phyloP scores from a whole-genome alignment of 345 rosid species.

The Fremontodendron californicum region DNA sequence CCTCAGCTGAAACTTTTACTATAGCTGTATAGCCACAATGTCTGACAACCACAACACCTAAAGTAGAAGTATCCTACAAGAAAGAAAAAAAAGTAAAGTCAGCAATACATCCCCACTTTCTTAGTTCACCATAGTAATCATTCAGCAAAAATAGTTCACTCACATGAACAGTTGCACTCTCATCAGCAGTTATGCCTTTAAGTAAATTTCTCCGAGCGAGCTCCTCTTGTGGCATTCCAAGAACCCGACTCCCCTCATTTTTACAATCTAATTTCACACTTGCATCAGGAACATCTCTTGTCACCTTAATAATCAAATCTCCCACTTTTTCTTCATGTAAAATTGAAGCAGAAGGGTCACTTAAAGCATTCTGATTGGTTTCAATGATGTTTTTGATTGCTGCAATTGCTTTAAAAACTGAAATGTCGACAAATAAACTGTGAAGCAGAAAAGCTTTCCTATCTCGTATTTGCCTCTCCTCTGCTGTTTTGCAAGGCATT shows the following conservation, averaged over 20 bases:
- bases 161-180: constrained; percentile 92
- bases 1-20: constrained; percentile 63
- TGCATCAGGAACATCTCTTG: constrained; percentile 67
- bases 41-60: constrained; percentile 83
- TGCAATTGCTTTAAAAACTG: constrained; percentile 74
- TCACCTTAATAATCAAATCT: constrained; percentile 65
- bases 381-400: constrained; percentile 47
- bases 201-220: constrained; percentile 72
- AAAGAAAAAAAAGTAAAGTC: constrained; percentile 25
- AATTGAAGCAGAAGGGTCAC: constrained; percentile 29
- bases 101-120: constrained; percentile 29
- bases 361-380: constrained; percentile 29
- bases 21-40: constrained; percentile 82
- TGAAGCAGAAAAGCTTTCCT: constrained; percentile 88
- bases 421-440: constrained; percentile 75
- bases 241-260: constrained; percentile 60
- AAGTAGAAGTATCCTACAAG: constrained; percentile 77
- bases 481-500: constrained; percentile 89
- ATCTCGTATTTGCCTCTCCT: constrained; percentile 93
- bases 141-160: constrained; percentile 28
- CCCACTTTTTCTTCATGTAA: constrained; percentile 61
- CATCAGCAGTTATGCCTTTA: constrained; percentile 95
- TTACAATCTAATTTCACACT: constrained; percentile 62
- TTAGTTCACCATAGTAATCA: constrained; percentile 20
- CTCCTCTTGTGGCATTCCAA: constrained; percentile 58